Base-by-base conservation (phyloP, 176 grass and related monocot species). In the Oryza rufipogon region DNA sequence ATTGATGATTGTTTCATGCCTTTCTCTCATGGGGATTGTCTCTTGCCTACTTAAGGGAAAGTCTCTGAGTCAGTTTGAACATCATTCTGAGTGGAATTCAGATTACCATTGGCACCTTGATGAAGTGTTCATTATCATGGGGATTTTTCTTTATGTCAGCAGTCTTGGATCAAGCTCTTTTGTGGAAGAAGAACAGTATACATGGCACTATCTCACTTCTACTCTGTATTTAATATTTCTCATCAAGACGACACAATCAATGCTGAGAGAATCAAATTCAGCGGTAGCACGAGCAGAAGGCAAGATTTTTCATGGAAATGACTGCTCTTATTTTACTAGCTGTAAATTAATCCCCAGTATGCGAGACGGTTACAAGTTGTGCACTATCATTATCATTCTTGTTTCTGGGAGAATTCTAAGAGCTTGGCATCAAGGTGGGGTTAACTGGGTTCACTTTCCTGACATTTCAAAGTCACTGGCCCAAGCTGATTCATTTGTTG, bases 181-280 rank as follows among this genome's bases (percentile, higher is more conserved):
- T 90, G 93, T 98, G 75, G 96, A 98, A 88, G 96, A 98, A 91
- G 96, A 98, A 85, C 96, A 98, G 79, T 95, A 98, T 74, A 95
- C 93, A 75, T 95, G 92, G 92, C 93, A 98, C 68, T 98, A 95
- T 80, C 83, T 95, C 20, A 92, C 91, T 25, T 95, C 91, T 54
- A 95, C 96, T 75, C 66, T 98, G 28, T 89, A 88, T 92, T 83
- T 98, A 89, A 83, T 98, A 81, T 98, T 95, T 79, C 85, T 98
- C 41, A 85, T 88, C 54, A 88, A 81, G 51, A 80, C 88, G 41
- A 69, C 93, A 36, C 85, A 81, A 83, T 87, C 72, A 51, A 28
- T 92, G 58, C 25, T 95, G 23, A 80, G 91, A 66, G 81, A 63
- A 87, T 68, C 91, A 83, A 86, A 80, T 69, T 63, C 69, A 54